Conservation (phyloP, 2,329 filamentous ascomycete genomes). For the Fusarium dimerum region DNA sequence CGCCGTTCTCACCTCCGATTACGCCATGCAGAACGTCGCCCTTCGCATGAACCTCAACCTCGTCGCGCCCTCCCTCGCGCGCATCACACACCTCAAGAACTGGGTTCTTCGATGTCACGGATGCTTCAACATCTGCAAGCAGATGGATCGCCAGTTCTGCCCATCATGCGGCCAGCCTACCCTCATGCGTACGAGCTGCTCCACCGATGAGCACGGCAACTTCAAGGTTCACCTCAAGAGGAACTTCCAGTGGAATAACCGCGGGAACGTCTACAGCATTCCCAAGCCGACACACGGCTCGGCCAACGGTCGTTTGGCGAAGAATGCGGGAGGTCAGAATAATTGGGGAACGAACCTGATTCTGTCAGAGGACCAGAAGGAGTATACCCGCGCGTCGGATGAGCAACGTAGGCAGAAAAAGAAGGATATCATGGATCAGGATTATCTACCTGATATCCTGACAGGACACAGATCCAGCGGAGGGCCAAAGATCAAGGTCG, state of each 20-base stretch:
- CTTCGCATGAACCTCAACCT: slow-evolving; percentile 94
- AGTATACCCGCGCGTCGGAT: slow-evolving; percentile 68
- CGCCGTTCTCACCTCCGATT: slow-evolving; percentile 92
- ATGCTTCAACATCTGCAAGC: slow-evolving; percentile 82
- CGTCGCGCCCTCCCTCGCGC: slow-evolving; percentile 74
- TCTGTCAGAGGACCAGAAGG: slow-evolving; percentile 93
- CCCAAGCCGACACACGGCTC: slow-evolving; percentile 86
- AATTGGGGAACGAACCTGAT: slow-evolving; percentile 87
- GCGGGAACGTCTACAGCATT: slow-evolving; percentile 89
- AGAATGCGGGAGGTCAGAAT: slow-evolving; percentile 73
- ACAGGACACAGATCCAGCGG: slow-evolving; percentile 71
- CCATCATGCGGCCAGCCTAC: slow-evolving; percentile 86
- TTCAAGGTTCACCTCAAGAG: slow-evolving; percentile 87
- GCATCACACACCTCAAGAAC: slow-evolving; percentile 82
- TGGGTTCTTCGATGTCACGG: slow-evolving; percentile 92
- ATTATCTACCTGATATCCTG: slow-evolving; percentile 83
- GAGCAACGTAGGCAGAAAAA: slow-evolving; percentile 68
- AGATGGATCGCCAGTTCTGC: slow-evolving; percentile 91
- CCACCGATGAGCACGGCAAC: slow-evolving; percentile 75
- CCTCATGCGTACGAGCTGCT: slow-evolving; percentile 81
- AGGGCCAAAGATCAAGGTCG: slow-evolving; percentile 73
- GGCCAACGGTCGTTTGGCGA: slow-evolving; percentile 72
- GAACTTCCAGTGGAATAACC: slow-evolving; percentile 95
- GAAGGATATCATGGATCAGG: slow-evolving; percentile 90
- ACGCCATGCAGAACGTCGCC: slow-evolving; percentile 96